Percentiles rank a stretch among this genome's conserved stretches.
phyloP scores from a whole-genome alignment of 371 early-diverging fungal genomes.

The Mortierella sp. region DNA sequence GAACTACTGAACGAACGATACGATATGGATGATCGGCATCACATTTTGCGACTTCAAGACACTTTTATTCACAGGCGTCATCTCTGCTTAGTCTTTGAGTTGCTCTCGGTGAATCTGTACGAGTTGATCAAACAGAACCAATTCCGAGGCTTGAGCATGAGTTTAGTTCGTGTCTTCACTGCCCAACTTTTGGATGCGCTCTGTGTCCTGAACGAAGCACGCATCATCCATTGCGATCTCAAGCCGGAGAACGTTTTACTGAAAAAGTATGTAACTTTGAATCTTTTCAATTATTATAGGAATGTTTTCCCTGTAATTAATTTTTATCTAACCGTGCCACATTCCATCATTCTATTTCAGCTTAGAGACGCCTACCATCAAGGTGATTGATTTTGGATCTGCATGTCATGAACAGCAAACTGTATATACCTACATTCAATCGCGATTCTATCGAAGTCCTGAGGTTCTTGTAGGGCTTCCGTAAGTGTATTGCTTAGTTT shows the following conservation, averaged over 20 bases:
- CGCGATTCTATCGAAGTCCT: constrained; percentile 97
- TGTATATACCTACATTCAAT: constrained; percentile 95
- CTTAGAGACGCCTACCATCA: constrained; percentile 85
- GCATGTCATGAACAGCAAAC: constrained; percentile 91
- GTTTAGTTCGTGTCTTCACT: constrained; percentile 86
- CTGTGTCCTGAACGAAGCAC: constrained; percentile 80
- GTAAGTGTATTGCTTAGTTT: constrained; percentile 55
- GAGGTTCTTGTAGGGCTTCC: constrained; percentile 95
- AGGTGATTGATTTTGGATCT: constrained; percentile 98
- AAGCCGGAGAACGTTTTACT: constrained; percentile 98
- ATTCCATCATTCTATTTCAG: constrained; percentile 28
- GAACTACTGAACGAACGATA: constrained; percentile 81
- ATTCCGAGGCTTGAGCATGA: constrained; percentile 89
- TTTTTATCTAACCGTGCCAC: neutral
- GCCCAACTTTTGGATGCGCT: constrained; percentile 92
- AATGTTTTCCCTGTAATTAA: neutral
- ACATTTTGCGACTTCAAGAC: constrained; percentile 85
- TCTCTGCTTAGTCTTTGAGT: constrained; percentile 95
- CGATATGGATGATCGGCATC: constrained; percentile 81
- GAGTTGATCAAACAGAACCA: constrained; percentile 93
- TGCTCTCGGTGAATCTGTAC: constrained; percentile 94
- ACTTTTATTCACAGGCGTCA: constrained; percentile 93
- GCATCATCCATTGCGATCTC: constrained; percentile 97
- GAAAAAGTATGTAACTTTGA: constrained; percentile 69
- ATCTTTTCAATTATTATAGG: neutral